Evolutionary conservation across 192 early-diverging fungal genomes (phyloP).

Genomic region (Chytriomyces confervae): DNA sequence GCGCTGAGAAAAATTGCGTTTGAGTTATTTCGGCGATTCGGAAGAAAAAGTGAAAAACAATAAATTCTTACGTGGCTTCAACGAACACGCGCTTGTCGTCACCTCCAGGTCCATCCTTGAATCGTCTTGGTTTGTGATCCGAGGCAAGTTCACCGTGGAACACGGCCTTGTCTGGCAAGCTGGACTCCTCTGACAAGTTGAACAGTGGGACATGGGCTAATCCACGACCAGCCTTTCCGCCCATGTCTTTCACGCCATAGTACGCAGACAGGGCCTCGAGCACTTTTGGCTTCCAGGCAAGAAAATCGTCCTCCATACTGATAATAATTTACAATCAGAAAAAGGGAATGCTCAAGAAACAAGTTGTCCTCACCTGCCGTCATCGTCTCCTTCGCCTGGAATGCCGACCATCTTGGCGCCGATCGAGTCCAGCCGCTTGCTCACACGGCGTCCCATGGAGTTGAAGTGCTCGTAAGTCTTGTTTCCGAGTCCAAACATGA

Average conservation of each 20-base stretch:
- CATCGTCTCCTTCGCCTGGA: conserved; percentile 96
- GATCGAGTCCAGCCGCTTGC: conserved; percentile 68
- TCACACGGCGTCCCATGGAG: conserved; percentile 74
- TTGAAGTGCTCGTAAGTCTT: conserved; percentile 93
- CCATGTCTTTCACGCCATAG: conserved; percentile 70
- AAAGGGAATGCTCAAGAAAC: conserved; percentile 16
- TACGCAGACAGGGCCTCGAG: conserved; percentile 77
- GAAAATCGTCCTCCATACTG: conserved; percentile 94
- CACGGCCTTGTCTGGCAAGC: conserved; percentile 43
- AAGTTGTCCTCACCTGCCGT: conserved; percentile 57
- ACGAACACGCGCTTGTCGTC: conserved; percentile 33
- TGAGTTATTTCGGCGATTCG: background rate
- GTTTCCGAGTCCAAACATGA: conserved; percentile 87
- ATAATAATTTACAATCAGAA: background rate
- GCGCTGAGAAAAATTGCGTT: conserved; percentile 26
- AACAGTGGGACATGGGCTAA: conserved; percentile 56
- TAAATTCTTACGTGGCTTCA: conserved; percentile 37
- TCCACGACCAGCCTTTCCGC: conserved; percentile 39
- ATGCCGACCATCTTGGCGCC: conserved; percentile 79
- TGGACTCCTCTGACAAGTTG: conserved; percentile 25
- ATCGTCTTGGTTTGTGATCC: conserved; percentile 47
- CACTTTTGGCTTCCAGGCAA: conserved; percentile 90
- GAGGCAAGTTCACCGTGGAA: conserved; percentile 67
- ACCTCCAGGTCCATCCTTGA: conserved; percentile 36
- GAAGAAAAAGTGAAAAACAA: conserved; percentile 1